Conservation (phyloP, 257 asterid genomes). For the Orobanche coerulescens region DNA sequence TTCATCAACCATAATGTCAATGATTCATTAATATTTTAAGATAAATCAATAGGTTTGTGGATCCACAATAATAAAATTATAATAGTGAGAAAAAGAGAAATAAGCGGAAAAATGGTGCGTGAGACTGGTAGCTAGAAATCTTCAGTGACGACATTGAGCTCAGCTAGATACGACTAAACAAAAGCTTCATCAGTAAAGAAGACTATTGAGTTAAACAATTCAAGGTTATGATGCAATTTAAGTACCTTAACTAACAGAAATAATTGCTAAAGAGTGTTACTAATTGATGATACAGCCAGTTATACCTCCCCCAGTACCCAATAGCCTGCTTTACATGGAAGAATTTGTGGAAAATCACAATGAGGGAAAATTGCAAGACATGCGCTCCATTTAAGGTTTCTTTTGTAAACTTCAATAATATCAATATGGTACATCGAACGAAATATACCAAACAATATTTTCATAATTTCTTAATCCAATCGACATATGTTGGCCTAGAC, state of each 20-base stretch:
- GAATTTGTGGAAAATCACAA: background rate
- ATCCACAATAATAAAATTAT: background rate
- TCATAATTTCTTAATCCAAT: no score
- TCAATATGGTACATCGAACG: background rate
- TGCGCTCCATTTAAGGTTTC: background rate
- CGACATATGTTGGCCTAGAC: no score
- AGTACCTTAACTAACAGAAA: background rate
- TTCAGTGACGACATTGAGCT: background rate
- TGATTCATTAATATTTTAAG: constrained; percentile 10
- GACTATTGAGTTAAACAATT: background rate
- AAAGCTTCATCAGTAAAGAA: background rate
- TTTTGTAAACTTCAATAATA: background rate
- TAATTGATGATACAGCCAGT: background rate
- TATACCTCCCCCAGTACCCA: background rate
- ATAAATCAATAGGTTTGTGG: background rate
- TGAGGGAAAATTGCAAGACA: background rate
- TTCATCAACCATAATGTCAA: background rate
- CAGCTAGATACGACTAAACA: background rate
- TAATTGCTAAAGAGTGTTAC: background rate
- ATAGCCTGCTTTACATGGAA: background rate
- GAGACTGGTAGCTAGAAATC: background rate
- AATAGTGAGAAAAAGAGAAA: background rate
- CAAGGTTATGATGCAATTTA: background rate
- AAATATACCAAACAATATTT: background rate
- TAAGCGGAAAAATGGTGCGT: background rate